phyloP scores from a whole-genome alignment of 345 rosid genomes.

The Eucalyptus polyanthemos region DNA sequence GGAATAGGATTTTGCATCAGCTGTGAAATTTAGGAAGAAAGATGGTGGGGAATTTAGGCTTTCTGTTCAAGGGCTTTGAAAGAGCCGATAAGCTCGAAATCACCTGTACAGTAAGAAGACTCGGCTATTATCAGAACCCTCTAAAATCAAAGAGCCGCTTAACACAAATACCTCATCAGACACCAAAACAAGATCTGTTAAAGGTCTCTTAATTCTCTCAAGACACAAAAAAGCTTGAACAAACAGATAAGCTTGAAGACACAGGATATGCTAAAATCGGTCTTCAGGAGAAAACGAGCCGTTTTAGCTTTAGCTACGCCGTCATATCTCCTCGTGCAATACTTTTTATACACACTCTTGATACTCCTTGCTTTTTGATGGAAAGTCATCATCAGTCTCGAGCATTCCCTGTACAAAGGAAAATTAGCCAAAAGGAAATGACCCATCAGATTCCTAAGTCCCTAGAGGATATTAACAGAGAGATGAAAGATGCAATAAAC shows the following conservation, averaged over 20 bases:
- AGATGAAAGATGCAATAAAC: not conserved
- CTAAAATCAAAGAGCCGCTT: not conserved
- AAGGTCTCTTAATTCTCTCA: not conserved
- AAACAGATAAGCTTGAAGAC: not conserved
- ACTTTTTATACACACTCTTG: not conserved
- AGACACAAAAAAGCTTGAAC: not conserved
- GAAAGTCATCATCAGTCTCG: slow-evolving; percentile 5
- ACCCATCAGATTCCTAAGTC: too few relatives aligned
- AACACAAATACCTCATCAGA: not conserved
- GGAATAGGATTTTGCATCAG: not conserved
- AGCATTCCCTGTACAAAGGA: not conserved
- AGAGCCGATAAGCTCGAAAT: not conserved
- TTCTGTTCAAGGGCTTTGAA: not conserved
- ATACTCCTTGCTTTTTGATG: slow-evolving; percentile 3
- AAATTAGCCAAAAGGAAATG: not conserved
- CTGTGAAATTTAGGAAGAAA: not conserved
- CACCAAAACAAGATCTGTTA: not conserved
- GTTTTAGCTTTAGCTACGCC: not conserved
- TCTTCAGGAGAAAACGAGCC: not conserved
- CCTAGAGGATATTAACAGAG: not conserved
- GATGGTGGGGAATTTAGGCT: not conserved
- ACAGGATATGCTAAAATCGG: not conserved
- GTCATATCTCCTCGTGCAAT: not conserved
- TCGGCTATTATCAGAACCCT: not conserved
- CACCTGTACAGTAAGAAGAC: not conserved